Evolutionary conservation across 257 asterid genomes (phyloP).

Genomic region (Capsicum pubescens): DNA sequence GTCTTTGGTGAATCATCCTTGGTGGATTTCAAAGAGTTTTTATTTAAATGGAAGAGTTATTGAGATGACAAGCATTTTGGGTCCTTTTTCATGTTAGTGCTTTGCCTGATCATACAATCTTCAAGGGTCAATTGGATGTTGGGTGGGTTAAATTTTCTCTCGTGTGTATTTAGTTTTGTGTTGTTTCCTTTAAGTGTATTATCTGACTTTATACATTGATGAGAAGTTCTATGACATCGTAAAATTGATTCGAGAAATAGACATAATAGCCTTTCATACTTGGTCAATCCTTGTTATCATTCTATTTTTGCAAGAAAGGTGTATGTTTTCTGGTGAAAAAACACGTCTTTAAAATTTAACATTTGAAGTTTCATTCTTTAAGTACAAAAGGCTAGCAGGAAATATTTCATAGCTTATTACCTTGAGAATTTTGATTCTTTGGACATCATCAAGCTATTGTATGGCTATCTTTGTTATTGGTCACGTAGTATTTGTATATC

Average conservation of each 20-base stretch:
- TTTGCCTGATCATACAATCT: conserved; percentile 76
- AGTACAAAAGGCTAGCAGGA: not conserved
- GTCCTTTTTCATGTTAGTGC: conserved; percentile 98
- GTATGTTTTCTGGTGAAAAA: not conserved
- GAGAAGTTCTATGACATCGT: not conserved
- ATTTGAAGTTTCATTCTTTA: not conserved
- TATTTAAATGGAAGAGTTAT: conserved; percentile 92
- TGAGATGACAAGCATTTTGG: conserved; percentile 94
- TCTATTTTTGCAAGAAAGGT: not conserved
- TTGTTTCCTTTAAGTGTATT: not conserved
- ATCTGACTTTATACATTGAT: not conserved
- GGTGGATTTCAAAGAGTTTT: conserved; percentile 88
- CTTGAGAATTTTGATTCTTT: not conserved
- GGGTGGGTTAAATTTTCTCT: conserved; percentile 62
- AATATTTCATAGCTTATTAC: not conserved
- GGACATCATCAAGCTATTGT: not conserved
- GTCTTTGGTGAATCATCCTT: conserved; percentile 83
- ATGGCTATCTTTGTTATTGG: not conserved
- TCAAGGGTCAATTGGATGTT: conserved; percentile 90
- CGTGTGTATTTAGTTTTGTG: not conserved
- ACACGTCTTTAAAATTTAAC: not conserved
- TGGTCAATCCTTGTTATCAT: not conserved
- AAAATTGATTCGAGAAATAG: not conserved
- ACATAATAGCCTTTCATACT: not conserved
- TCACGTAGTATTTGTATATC: not conserved